phyloP scores from a whole-genome alignment of 306 rosid species.

The Vachellia collinsii region DNA sequence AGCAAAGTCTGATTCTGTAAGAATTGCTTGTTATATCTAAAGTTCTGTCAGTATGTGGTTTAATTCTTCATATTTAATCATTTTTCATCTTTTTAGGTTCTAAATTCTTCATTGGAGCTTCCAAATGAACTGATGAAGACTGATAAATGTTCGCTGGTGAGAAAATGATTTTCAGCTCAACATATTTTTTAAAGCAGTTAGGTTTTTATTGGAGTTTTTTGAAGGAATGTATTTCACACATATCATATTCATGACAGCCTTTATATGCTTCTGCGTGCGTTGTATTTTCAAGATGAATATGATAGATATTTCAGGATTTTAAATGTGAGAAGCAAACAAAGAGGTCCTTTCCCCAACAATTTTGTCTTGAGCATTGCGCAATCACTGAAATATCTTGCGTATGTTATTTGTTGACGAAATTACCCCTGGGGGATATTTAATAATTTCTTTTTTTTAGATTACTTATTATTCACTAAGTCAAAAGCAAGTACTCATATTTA shows the following conservation, averaged over 20 bases:
- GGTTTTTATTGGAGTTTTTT: conserved; percentile 24
- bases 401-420: neutral
- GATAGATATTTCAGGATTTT: conserved; percentile 4
- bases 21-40: conserved; percentile 36
- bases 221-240: conserved; percentile 20
- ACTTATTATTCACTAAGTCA: conserved; percentile 9
- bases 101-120: conserved; percentile 53
- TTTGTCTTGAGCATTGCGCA: neutral
- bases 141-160: conserved; percentile 59
- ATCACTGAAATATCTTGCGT: neutral
- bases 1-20: conserved; percentile 56
- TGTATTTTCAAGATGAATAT: conserved; percentile 11
- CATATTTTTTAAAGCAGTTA: conserved; percentile 10
- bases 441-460: conserved; percentile 20
- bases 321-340: conserved; percentile 30
- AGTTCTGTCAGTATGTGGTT: conserved; percentile 26
- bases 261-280: conserved; percentile 18
- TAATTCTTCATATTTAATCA: conserved; percentile 33
- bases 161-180: conserved; percentile 34
- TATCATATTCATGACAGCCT: neutral
- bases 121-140: conserved; percentile 46
- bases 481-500: conserved; percentile 8
- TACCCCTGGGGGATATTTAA: conserved; percentile 1
- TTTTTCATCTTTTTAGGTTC: conserved; percentile 44
- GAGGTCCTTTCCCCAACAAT: conserved; percentile 17